Percentiles rank a stretch among this genome's conserved stretches.
phyloP scores from a whole-genome alignment of 768 basidiomycete species.

The Russula sp. region DNA sequence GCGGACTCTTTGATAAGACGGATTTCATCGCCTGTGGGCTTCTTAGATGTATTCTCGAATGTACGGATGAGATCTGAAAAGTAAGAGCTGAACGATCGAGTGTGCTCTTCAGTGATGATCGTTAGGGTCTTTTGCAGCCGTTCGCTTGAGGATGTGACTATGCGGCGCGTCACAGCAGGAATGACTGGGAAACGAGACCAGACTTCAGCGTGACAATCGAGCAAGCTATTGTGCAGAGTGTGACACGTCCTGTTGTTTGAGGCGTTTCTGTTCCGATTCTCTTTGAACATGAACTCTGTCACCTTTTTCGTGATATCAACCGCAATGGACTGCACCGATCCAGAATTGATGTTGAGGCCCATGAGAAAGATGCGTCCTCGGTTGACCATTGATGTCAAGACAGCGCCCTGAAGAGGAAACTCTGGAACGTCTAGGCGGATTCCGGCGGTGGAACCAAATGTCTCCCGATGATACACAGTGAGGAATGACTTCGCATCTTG shows the following conservation, averaged over 20 bases:
- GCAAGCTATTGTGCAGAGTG: slow-evolving; percentile 35
- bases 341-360: slow-evolving; percentile 30
- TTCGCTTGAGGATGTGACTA: slow-evolving; percentile 17
- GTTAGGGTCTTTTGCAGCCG: slow-evolving; percentile 32
- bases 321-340: slow-evolving; percentile 35
- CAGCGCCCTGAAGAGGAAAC: slow-evolving; percentile 23
- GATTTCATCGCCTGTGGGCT: slow-evolving; percentile 43
- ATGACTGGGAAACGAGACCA: slow-evolving; percentile 14
- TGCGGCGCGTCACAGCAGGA: slow-evolving; percentile 6
- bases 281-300: slow-evolving; percentile 50
- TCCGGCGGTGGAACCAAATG: slow-evolving; percentile 46
- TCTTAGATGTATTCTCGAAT: slow-evolving; percentile 45
- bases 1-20: slow-evolving; percentile 33
- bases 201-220: slow-evolving; percentile 14
- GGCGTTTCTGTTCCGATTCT: slow-evolving; percentile 30
- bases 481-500: slow-evolving; percentile 16
- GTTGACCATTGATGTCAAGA: slow-evolving; percentile 40
- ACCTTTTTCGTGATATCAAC: slow-evolving; percentile 48
- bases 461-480: slow-evolving; percentile 46
- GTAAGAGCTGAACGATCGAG: slow-evolving; percentile 33
- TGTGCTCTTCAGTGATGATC: slow-evolving; percentile 38
- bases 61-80: slow-evolving; percentile 38
- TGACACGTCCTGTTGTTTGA: slow-evolving; percentile 15
- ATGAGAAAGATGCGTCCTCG: slow-evolving; percentile 39
- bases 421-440: slow-evolving; percentile 32